Conservation (phyloP, 1,284 basidiomycete genomes). For the Leccinum proliferum region DNA sequence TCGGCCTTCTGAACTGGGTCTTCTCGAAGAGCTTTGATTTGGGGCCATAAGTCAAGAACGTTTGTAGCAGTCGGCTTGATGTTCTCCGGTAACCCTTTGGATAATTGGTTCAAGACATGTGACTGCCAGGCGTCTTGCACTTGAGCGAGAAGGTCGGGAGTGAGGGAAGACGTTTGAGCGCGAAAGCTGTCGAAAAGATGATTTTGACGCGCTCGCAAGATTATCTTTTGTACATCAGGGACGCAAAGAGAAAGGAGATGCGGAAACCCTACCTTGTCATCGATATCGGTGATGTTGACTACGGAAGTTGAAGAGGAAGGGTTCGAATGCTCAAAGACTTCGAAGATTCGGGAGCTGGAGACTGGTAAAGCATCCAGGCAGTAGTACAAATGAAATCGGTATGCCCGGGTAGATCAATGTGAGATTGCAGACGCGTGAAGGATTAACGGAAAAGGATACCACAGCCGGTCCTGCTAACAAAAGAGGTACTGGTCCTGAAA, state of each 20-base stretch:
- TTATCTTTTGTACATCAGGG: slow-evolving; percentile 59
- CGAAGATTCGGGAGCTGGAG: background rate
- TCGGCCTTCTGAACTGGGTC: slow-evolving; percentile 65
- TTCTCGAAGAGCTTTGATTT: slow-evolving; percentile 41
- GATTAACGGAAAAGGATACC: too few species aligned
- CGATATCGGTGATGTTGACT: slow-evolving; percentile 94
- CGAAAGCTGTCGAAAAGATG: slow-evolving; percentile 71
- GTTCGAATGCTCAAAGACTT: background rate
- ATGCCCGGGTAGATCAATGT: background rate
- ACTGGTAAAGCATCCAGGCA: background rate
- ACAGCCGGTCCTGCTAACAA: too few species aligned
- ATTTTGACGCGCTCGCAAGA: slow-evolving; percentile 82
- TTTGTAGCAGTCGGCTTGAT: slow-evolving; percentile 43
- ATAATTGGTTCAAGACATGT: slow-evolving; percentile 59
- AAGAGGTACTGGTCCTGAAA: too few species aligned
- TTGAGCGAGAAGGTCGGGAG: slow-evolving; percentile 53
- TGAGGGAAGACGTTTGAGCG: slow-evolving; percentile 50
- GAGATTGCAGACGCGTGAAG: too few species aligned
- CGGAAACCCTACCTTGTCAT: slow-evolving; percentile 83
- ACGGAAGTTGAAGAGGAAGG: background rate
- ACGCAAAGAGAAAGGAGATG: slow-evolving; percentile 6
- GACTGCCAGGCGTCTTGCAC: slow-evolving; percentile 60
- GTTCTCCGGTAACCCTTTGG: slow-evolving; percentile 47
- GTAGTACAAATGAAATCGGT: background rate
- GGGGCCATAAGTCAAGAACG: slow-evolving; percentile 50